Evolutionary conservation across 2,329 filamentous ascomycete genomes (phyloP).

Genomic region (Nothophaeocryptopus gaeumannii): DNA sequence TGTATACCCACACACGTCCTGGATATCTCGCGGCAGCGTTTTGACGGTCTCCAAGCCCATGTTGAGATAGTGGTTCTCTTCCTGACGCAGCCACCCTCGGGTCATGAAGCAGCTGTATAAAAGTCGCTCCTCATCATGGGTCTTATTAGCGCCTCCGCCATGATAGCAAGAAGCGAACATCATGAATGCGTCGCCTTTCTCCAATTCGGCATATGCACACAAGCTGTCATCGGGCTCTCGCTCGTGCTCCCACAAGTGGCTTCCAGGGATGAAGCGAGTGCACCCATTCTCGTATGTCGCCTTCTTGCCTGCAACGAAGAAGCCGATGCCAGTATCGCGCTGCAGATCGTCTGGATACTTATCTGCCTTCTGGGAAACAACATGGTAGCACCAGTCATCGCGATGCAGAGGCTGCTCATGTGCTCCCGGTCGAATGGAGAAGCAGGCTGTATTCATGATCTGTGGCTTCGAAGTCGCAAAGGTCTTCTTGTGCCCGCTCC

Average conservation of each 20-base stretch:
- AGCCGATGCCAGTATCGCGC: constrained; percentile 31
- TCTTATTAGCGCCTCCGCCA: constrained; percentile 36
- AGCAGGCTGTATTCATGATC: constrained; percentile 29
- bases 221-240: constrained; percentile 23
- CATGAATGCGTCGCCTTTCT: constrained; percentile 38
- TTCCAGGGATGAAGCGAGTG: constrained; percentile 39
- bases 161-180: constrained; percentile 38
- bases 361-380: constrained; percentile 14
- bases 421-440: constrained; percentile 29
- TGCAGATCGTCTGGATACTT: constrained; percentile 18
- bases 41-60: constrained; percentile 26
- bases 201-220: constrained; percentile 31
- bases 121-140: constrained; percentile 33
- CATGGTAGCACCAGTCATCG: constrained; percentile 33
- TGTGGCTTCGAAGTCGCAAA: constrained; percentile 20
- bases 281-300: constrained; percentile 37
- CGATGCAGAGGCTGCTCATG: constrained; percentile 31
- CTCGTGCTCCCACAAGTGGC: constrained; percentile 36
- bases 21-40: constrained; percentile 4
- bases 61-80: constrained; percentile 42
- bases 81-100: constrained; percentile 37
- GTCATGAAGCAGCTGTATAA: constrained; percentile 37
- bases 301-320: constrained; percentile 38
- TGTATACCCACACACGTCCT: constrained; percentile 7
- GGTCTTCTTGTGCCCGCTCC: constrained; percentile 10